These are phyloP conservation scores for Eimeria mitis DNA, from an alignment of 169 alveolate species.

Conservation along the genomic window DNA sequence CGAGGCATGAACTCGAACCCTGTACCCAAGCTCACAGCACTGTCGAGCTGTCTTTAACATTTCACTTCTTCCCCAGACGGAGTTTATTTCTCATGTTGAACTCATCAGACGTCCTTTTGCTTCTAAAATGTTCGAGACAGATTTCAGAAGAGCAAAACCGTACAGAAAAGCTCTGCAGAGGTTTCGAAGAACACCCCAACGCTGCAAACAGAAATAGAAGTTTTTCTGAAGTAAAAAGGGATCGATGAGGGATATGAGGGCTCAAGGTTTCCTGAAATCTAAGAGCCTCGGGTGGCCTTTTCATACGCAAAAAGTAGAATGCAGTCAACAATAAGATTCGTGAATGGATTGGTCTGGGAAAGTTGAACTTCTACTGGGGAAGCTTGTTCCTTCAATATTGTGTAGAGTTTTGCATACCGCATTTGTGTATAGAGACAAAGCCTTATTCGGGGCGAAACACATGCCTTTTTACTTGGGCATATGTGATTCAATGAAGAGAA, in stretches of 20 bases:
- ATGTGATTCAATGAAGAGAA: background rate
- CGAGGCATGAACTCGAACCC: background rate
- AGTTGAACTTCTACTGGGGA: background rate
- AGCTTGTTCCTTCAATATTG: background rate
- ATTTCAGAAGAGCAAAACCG: background rate
- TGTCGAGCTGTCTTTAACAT: background rate
- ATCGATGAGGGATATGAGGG: background rate
- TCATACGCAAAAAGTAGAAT: background rate
- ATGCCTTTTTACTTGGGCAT: background rate
- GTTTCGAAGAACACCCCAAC: background rate
- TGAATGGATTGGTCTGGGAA: background rate
- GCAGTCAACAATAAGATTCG: background rate
- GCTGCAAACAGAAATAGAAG: background rate
- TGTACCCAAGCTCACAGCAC: background rate
- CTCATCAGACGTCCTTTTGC: background rate
- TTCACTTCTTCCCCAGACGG: no score
- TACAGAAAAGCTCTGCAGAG: background rate
- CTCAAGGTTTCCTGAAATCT: background rate
- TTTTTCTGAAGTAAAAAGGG: background rate
- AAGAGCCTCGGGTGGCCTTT: background rate
- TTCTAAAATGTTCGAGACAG: background rate
- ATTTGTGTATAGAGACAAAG: background rate
- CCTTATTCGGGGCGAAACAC: background rate
- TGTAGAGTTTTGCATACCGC: background rate
- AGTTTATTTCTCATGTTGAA: background rate